Evolutionary conservation across 2,329 filamentous ascomycete genomes (phyloP).

Genomic region (Ascocoryne sarcoides): DNA sequence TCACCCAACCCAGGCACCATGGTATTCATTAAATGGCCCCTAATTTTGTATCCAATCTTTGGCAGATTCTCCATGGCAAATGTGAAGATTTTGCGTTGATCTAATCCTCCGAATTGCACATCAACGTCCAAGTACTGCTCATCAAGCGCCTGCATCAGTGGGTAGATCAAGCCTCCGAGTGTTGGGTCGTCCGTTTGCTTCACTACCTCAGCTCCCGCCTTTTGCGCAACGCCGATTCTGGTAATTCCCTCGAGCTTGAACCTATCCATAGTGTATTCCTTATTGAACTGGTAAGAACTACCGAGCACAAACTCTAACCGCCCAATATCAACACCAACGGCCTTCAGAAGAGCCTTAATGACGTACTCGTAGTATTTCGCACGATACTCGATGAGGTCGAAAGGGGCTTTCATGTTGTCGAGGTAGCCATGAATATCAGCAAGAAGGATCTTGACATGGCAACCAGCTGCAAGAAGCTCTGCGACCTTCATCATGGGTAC

Average conservation of each 20-base stretch:
- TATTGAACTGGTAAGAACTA: slow-evolving; percentile 67
- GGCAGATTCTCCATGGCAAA: slow-evolving; percentile 79
- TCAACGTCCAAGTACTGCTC: slow-evolving; percentile 78
- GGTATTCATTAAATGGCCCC: slow-evolving; percentile 69
- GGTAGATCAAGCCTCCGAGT: slow-evolving; percentile 69
- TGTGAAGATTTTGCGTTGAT: slow-evolving; percentile 85
- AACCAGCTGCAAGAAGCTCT: slow-evolving; percentile 76
- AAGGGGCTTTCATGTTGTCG: slow-evolving; percentile 76
- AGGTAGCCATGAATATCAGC: slow-evolving; percentile 77
- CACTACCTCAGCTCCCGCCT: slow-evolving; percentile 86
- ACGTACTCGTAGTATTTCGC: slow-evolving; percentile 74
- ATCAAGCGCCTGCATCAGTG: slow-evolving; percentile 82
- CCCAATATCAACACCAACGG: slow-evolving; percentile 56
- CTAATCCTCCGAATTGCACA: slow-evolving; percentile 76
- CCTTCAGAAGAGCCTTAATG: slow-evolving; percentile 71
- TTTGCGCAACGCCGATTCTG: slow-evolving; percentile 50
- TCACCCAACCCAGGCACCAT: slow-evolving; percentile 81
- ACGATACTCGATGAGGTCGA: slow-evolving; percentile 76
- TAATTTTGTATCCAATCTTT: slow-evolving; percentile 68
- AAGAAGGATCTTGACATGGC: slow-evolving; percentile 65
- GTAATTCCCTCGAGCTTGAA: slow-evolving; percentile 53
- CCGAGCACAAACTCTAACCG: slow-evolving; percentile 79
- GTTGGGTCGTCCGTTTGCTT: slow-evolving; percentile 79
- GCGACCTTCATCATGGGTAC: slow-evolving; percentile 77
- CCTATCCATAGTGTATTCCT: slow-evolving; percentile 79